Evolutionary conservation across 2,329 filamentous ascomycete genomes (phyloP).

Genomic region (Monosporascus sp.): DNA sequence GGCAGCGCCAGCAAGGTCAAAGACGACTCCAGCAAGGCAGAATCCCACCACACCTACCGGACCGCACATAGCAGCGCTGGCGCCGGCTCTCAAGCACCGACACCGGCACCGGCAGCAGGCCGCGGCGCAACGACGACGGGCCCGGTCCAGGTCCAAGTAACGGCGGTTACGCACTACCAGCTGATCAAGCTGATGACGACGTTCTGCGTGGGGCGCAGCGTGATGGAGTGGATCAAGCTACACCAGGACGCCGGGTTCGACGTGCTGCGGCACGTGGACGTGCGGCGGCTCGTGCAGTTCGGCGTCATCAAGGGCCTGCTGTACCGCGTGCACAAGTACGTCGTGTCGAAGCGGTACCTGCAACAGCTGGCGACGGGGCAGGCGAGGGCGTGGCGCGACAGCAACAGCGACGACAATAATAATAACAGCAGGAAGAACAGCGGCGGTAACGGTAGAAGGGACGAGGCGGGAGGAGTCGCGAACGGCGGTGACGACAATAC

Average conservation of each 20-base stretch:
- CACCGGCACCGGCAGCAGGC: not conserved
- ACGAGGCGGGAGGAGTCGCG: conserved; percentile 1
- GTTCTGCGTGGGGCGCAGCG: conserved; percentile 76
- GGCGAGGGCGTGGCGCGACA: conserved; percentile 28
- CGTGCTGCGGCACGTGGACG: conserved; percentile 71
- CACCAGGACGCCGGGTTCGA: conserved; percentile 62
- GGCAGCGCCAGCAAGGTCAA: not conserved
- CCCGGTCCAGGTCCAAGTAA: no score
- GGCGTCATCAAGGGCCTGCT: conserved; percentile 92
- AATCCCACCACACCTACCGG: not conserved
- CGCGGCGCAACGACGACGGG: conserved; percentile 1
- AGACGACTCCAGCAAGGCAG: not conserved
- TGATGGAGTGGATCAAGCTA: conserved; percentile 79
- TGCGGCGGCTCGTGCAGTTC: conserved; percentile 89
- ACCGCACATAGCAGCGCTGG: not conserved
- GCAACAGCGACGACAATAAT: conserved; percentile 17
- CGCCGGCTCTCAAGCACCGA: conserved; percentile 1
- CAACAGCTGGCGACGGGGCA: conserved; percentile 50
- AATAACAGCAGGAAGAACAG: conserved; percentile 11
- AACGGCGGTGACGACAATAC: conserved; percentile 13
- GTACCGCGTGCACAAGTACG: conserved; percentile 89
- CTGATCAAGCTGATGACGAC: conserved; percentile 80
- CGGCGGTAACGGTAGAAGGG: conserved; percentile 9
- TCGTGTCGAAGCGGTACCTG: conserved; percentile 62
- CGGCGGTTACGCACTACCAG: conserved; percentile 49